These are phyloP conservation scores for Apodospora peruviana DNA, from an alignment of 495 filamentous ascomycete species.

Conservation along the genomic window DNA sequence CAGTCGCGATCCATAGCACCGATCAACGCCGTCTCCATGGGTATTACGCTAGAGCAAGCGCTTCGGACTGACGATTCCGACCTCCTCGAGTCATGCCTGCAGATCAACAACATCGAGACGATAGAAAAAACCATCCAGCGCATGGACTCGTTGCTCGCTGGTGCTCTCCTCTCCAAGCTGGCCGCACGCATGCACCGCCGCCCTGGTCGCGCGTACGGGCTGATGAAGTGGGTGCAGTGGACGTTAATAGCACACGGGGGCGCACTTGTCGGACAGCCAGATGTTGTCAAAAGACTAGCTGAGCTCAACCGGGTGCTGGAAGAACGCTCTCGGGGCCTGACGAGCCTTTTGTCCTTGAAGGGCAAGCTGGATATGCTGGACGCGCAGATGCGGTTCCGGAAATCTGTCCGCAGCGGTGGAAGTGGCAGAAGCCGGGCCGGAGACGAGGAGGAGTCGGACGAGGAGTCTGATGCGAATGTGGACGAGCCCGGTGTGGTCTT, in stretches of 20 bases:
- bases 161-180: conserved; percentile 70
- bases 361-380: conserved; percentile 89
- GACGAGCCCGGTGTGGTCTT: conserved; percentile 64
- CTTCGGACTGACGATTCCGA: conserved; percentile 83
- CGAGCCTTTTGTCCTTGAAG: conserved; percentile 78
- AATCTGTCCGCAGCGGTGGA: conserved; percentile 45
- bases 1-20: conserved; percentile 38
- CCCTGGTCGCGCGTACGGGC: conserved; percentile 79
- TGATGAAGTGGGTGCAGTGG: conserved; percentile 98
- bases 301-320: conserved; percentile 79
- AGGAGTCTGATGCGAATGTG: conserved; percentile 59
- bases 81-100: conserved; percentile 88
- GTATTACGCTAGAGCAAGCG: conserved; percentile 85
- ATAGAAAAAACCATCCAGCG: conserved; percentile 86
- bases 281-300: conserved; percentile 67
- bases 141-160: conserved; percentile 76
- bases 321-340: conserved; percentile 75
- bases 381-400: conserved; percentile 76
- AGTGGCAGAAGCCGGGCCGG: conserved; percentile 37
- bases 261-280: conserved; percentile 74
- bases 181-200: conserved; percentile 81
- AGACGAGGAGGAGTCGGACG: conserved; percentile 72
- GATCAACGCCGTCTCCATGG: conserved; percentile 73
- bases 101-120: conserved; percentile 62
- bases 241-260: conserved; percentile 92